Evolutionary conservation across 2,329 filamentous ascomycete genomes (phyloP).

Genomic region (Talaromyces funiculosus): DNA sequence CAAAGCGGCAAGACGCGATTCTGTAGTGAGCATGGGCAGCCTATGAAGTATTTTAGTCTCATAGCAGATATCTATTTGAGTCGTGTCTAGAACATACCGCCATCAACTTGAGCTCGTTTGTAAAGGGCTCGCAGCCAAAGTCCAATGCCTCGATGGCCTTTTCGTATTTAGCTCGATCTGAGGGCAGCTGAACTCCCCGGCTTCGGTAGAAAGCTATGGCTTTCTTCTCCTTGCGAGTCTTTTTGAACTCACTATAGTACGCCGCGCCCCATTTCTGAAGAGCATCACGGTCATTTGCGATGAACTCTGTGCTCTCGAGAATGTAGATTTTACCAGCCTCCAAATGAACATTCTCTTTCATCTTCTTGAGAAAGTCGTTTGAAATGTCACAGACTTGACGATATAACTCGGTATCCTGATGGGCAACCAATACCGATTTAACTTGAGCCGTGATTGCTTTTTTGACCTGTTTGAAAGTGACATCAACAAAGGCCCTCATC

Average conservation of each 20-base stretch:
- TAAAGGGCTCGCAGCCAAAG: conserved; percentile 30
- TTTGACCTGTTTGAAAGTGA: conserved; percentile 26
- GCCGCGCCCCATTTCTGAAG: background rate
- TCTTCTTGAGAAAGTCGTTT: conserved; percentile 41
- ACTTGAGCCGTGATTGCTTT: conserved; percentile 43
- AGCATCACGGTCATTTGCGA: background rate
- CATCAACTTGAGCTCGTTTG: conserved; percentile 38
- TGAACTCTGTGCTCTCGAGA: background rate
- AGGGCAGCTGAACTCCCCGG: background rate
- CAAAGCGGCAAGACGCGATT: conserved; percentile 33
- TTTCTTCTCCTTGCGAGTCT: background rate
- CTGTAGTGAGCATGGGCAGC: conserved; percentile 35
- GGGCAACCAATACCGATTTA: conserved; percentile 31
- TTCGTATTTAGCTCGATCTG: conserved; percentile 12
- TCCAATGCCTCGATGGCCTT: conserved; percentile 12
- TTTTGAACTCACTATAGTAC: background rate
- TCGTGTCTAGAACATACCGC: conserved; percentile 27
- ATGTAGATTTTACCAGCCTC: conserved; percentile 27
- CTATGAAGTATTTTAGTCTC: conserved; percentile 21
- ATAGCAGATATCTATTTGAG: background rate
- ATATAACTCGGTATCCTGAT: conserved; percentile 31
- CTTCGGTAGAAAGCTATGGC: background rate
- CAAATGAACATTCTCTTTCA: conserved; percentile 35
- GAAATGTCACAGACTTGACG: conserved; percentile 38
- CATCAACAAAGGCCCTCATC: conserved; percentile 38